Conservation (phyloP, 176 grass and related monocot genomes). For the Phoenix roebelenii region DNA sequence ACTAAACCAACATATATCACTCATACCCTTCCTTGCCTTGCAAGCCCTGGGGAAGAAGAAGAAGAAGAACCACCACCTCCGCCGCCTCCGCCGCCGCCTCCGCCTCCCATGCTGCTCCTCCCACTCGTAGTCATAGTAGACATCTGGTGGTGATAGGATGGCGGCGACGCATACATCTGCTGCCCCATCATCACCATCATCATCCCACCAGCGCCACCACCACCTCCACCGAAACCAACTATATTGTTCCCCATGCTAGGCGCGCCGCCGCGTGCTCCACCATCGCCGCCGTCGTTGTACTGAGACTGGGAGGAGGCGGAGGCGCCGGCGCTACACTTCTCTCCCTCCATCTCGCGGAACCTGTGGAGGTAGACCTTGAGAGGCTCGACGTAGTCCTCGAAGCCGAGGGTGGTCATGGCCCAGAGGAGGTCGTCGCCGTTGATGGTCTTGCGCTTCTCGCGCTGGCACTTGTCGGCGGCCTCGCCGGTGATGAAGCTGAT, state of each 20-base stretch:
- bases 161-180: conserved; percentile 1
- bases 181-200: conserved; percentile 8
- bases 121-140: background rate
- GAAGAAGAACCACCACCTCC: too few relatives aligned
- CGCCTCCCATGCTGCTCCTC: background rate
- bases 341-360: conserved; percentile 11
- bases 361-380: conserved; percentile 13
- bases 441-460: conserved; percentile 13
- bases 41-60: too few relatives aligned
- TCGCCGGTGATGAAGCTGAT: conserved; percentile 14
- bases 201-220: background rate
- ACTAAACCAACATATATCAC: too few relatives aligned
- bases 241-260: conserved; percentile 1
- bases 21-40: too few relatives aligned
- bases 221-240: conserved; percentile 1
- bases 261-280: background rate
- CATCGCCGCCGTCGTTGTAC: background rate
- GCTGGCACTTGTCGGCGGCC: conserved; percentile 14
- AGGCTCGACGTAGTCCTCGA: conserved; percentile 13
- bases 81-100: background rate
- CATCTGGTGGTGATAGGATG: conserved; percentile 5
- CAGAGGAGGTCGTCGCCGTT: conserved; percentile 17
- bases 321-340: background rate
- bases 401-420: conserved; percentile 15
- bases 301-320: background rate